Evolutionary conservation across 2,329 filamentous ascomycete species (phyloP).

Genomic region (Colletotrichum sp.): DNA sequence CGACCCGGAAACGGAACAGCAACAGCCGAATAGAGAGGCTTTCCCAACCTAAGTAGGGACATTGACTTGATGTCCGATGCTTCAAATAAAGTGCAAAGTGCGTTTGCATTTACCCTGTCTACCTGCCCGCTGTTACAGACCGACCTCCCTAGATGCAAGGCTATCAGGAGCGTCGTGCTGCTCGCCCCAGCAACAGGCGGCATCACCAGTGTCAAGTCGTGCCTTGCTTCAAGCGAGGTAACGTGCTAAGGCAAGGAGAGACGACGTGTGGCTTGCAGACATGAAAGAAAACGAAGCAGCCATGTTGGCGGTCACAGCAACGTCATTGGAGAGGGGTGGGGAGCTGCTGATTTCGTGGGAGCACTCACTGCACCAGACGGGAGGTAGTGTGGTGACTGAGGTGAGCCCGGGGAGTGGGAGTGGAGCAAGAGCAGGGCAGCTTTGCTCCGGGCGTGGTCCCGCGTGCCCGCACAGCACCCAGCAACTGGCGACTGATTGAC

Average conservation of each 20-base stretch:
- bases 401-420: neutral
- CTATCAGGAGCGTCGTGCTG: neutral
- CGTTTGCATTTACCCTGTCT: neutral
- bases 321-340: conserved; percentile 18
- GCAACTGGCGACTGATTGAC: neutral
- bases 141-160: neutral
- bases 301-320: conserved; percentile 15
- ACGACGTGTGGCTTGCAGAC: neutral
- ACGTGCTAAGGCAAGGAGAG: neutral
- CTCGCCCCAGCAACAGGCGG: neutral
- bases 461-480: neutral
- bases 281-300: neutral
- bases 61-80: neutral
- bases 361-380: neutral
- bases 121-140: neutral
- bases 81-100: neutral
- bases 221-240: neutral
- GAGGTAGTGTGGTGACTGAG: neutral
- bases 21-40: neutral
- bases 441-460: neutral
- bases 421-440: neutral
- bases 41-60: neutral
- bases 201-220: neutral
- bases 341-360: neutral
- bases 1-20: neutral